Evolutionary conservation across 208 protist genomes (phyloP).

Genomic region (Porcisia hertigi): DNA sequence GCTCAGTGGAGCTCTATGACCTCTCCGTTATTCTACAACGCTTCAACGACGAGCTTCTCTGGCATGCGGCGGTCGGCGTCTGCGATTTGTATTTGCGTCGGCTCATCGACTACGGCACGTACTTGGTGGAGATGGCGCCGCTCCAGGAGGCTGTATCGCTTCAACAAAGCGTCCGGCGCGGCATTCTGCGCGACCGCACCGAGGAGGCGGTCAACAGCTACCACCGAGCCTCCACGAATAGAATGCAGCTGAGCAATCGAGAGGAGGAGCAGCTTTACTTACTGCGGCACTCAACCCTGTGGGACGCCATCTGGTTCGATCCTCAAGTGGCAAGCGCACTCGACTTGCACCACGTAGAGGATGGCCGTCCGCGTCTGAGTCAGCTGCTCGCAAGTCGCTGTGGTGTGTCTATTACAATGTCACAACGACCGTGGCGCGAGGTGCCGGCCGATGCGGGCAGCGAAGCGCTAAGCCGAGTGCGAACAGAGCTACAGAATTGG

Average conservation of each 20-base stretch:
- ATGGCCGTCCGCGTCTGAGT: slow-evolving; percentile 68
- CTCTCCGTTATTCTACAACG: slow-evolving; percentile 70
- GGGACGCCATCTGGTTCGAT: slow-evolving; percentile 85
- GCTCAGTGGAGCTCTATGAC: slow-evolving; percentile 78
- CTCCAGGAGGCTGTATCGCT: slow-evolving; percentile 82
- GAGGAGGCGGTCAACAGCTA: slow-evolving; percentile 42
- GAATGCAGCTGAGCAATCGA: slow-evolving; percentile 74
- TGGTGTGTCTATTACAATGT: slow-evolving; percentile 70
- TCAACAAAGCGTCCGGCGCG: slow-evolving; percentile 55
- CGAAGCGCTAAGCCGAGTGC: slow-evolving; percentile 58
- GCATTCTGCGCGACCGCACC: slow-evolving; percentile 43
- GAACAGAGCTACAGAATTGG: slow-evolving; percentile 60
- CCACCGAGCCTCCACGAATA: slow-evolving; percentile 22
- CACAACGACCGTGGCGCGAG: slow-evolving; percentile 81
- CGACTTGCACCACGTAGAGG: slow-evolving; percentile 79
- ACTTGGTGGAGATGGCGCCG: slow-evolving; percentile 79
- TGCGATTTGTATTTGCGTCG: slow-evolving; percentile 77
- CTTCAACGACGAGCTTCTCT: slow-evolving; percentile 66
- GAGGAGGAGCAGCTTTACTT: slow-evolving; percentile 83
- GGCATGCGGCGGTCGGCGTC: slow-evolving; percentile 84
- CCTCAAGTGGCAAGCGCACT: slow-evolving; percentile 71
- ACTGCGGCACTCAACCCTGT: slow-evolving; percentile 76
- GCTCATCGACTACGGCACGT: slow-evolving; percentile 81
- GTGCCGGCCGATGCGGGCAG: slow-evolving; percentile 49
- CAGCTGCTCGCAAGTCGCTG: slow-evolving; percentile 83